Evolutionary conservation across 1,139 yeast species (phyloP).

Genomic region (Arxiozyma heterogenica): DNA sequence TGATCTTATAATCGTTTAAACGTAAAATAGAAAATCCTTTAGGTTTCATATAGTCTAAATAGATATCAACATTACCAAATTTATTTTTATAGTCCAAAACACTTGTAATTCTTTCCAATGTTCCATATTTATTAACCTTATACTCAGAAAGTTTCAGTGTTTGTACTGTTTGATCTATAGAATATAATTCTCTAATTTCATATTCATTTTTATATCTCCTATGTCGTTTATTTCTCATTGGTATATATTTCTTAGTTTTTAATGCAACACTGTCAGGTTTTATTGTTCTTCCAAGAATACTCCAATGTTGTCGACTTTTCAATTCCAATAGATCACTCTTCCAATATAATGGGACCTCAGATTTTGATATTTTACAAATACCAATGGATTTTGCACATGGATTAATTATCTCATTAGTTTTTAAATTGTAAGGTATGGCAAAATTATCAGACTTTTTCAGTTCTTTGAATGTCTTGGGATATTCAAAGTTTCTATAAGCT

Average conservation of each 20-base stretch:
- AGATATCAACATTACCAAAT: constrained; percentile 21
- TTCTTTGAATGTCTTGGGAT: constrained; percentile 13
- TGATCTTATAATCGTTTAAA: background rate
- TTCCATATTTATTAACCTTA: constrained; percentile 7
- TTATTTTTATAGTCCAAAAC: constrained; percentile 15
- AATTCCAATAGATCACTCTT: constrained; percentile 14
- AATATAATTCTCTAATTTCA: constrained; percentile 15
- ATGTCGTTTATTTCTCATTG: constrained; percentile 8
- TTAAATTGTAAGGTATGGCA: constrained; percentile 10
- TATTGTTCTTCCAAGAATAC: constrained; percentile 19
- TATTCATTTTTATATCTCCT: background rate
- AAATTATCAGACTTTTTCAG: constrained; percentile 15
- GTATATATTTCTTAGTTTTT: constrained; percentile 12
- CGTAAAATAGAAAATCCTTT: constrained; percentile 14
- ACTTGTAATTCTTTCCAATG: constrained; percentile 8
- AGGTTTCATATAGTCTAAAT: constrained; percentile 13
- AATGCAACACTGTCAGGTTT: constrained; percentile 9
- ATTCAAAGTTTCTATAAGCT: constrained; percentile 10
- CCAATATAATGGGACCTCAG: constrained; percentile 13
- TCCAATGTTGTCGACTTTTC: constrained; percentile 23
- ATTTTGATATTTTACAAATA: background rate
- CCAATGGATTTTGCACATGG: constrained; percentile 4
- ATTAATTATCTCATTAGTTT: constrained; percentile 10
- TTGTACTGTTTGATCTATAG: constrained; percentile 18
- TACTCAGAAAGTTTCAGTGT: constrained; percentile 14